Conservation (phyloP, 306 rosid species). For the Datisca glomerata region DNA sequence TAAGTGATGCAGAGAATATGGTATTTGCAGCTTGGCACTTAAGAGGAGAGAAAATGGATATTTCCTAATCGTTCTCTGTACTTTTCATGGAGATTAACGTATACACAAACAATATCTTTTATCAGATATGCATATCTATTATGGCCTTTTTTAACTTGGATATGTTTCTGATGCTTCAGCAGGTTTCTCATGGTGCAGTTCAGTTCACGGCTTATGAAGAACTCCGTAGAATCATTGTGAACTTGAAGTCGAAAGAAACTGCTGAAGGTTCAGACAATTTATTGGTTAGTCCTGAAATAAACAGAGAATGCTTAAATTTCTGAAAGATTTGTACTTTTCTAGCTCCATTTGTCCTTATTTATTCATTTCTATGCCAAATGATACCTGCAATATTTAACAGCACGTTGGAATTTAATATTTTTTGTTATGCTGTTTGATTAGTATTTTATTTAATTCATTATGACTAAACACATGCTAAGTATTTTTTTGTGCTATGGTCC, state of each 20-base stretch:
- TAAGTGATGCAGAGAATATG: too few species aligned
- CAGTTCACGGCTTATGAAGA: conserved; percentile 86
- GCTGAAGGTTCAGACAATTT: conserved; percentile 29
- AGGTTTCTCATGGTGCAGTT: conserved; percentile 98
- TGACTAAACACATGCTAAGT: background rate
- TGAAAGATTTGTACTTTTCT: too few species aligned
- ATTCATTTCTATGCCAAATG: background rate
- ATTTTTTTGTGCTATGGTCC: background rate
- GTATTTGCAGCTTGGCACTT: too few species aligned
- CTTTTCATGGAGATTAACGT: too few species aligned
- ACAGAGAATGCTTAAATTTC: background rate
- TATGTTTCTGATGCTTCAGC: conserved; percentile 33
- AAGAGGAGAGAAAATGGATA: too few species aligned
- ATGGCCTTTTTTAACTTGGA: too few species aligned
- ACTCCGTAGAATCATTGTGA: conserved; percentile 52
- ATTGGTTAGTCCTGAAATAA: conserved; percentile 37
- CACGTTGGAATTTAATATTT: background rate
- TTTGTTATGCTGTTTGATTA: too few species aligned
- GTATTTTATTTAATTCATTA: too few species aligned
- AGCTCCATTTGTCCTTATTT: background rate
- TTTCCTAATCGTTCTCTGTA: too few species aligned
- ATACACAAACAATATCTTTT: too few species aligned
- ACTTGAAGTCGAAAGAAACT: conserved; percentile 36
- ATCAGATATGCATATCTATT: too few species aligned
- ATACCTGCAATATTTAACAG: too few species aligned